phyloP scores from a whole-genome alignment of 2,329 filamentous ascomycete species.

The Penicillium sp. region DNA sequence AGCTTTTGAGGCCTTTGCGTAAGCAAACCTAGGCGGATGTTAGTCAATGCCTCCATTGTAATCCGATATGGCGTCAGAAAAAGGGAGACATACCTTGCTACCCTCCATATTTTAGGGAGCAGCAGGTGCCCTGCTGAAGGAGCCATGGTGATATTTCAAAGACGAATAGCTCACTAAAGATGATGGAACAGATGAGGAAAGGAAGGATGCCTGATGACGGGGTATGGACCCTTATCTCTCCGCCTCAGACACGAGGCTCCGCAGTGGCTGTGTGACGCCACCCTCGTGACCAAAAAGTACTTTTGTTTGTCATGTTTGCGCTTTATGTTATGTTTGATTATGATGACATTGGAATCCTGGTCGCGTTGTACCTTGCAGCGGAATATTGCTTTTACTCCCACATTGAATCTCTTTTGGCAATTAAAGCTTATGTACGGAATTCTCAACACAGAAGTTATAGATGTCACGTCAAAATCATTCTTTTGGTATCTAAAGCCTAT shows the following conservation, averaged over 20 bases:
- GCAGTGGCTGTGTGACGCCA: slow-evolving; percentile 22
- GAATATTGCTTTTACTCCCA: too few relatives aligned
- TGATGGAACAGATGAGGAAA: slow-evolving; percentile 14
- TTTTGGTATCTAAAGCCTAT: slow-evolving; percentile 27
- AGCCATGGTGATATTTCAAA: slow-evolving; percentile 40
- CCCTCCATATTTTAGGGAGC: slow-evolving; percentile 50
- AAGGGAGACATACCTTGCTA: slow-evolving; percentile 42
- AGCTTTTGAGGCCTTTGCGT: slow-evolving; percentile 47
- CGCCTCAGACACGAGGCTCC: slow-evolving; percentile 13
- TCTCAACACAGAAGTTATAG: neutral
- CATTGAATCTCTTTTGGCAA: neutral
- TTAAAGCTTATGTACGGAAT: neutral
- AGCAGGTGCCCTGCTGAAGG: slow-evolving; percentile 50
- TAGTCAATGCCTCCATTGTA: slow-evolving; percentile 21
- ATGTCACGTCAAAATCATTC: neutral
- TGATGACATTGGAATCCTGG: neutral
- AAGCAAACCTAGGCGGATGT: slow-evolving; percentile 43
- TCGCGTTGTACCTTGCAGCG: too few relatives aligned
- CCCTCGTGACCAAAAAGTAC: slow-evolving; percentile 11
- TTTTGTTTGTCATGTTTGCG: neutral
- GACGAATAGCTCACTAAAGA: slow-evolving; percentile 12
- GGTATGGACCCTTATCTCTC: slow-evolving; percentile 18
- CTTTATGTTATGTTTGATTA: neutral
- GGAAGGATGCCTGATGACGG: slow-evolving; percentile 30
- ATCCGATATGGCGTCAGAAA: neutral